Evolutionary conservation across 148 eudicot genomes (phyloP), one percentile per base, ranked within the genome.

Genomic region (Amaranthus cruentus): DNA sequence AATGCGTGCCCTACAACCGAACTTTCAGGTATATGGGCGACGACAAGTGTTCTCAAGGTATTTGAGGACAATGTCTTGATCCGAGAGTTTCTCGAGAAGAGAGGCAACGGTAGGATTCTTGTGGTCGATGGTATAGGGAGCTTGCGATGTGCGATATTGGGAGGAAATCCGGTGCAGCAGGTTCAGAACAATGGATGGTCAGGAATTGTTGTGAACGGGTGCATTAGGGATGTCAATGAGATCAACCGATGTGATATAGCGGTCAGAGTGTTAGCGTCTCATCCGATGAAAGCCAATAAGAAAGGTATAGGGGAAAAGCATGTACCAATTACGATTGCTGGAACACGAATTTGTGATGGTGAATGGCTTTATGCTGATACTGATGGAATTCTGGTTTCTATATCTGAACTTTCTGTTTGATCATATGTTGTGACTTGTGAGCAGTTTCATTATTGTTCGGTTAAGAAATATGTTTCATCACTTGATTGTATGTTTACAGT

Each of bases 101-200:
- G 78, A 55, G 97, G 97, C 4, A 84, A 91, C 55, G 97, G 97
- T 3, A 70, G 97, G 50, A 91, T 91, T 62, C 87, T 91, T 8
- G 93, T 91, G 6, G 90, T 91, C 0, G 97, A 91, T 42, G 97
- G 97, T 3, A 93, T 91, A 38, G 93, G 86, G 12, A 91, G 97
- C 82, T 47, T 80, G 78, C 80, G 97, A 7, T 91, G 97, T 73
- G 97, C 97, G 2, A 83, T 91, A 68, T 74, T 91, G 8, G 97
- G 97, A 1, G 97, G 97, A 42, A 91, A 91, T 70, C 86, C 91
- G 7, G 97, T 90, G 4, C 91, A 87, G 48, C 87, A 88, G 71
- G 97, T 93, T 47, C 97, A 91, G 66, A 91, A 91, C 50, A 91
- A 84, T 15, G 97, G 93, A 9, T 91, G 97, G 97, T 83, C 89